Percentiles rank a stretch among this genome's conserved stretches.
Evolutionary conservation across 225 moss, liverwort and hornwort genomes (phyloP).

Genomic region (Anthoceros angustus): DNA sequence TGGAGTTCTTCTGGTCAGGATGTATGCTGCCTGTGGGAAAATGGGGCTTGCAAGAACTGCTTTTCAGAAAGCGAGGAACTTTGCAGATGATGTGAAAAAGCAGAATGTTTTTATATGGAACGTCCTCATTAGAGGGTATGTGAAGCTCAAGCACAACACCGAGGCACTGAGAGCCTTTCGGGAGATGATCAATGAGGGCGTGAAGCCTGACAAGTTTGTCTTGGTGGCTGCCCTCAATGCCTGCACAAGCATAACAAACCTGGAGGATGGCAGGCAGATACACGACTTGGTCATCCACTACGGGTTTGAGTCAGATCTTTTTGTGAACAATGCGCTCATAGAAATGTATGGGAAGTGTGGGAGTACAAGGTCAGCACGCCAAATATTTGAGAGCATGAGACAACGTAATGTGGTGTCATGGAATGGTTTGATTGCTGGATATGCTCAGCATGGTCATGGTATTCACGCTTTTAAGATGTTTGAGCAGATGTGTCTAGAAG

Average conservation of each 20-base stretch:
- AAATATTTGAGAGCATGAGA: neutral
- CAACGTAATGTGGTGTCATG: neutral
- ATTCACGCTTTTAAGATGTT: neutral
- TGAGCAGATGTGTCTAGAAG: neutral
- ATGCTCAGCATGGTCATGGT: neutral
- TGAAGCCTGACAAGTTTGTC: neutral
- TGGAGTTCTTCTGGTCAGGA: neutral
- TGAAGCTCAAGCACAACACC: neutral
- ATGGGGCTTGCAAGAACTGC: neutral
- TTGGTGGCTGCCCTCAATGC: neutral
- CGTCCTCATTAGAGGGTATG: neutral
- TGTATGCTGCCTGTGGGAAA: conserved; percentile 1
- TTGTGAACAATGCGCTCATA: neutral
- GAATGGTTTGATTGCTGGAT: neutral
- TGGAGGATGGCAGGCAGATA: neutral
- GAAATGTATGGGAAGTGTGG: neutral
- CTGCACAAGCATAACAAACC: neutral
- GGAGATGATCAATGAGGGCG: neutral
- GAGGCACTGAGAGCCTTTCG: neutral
- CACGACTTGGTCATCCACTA: neutral
- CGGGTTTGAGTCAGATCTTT: neutral
- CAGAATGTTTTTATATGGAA: neutral
- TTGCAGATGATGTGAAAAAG: neutral
- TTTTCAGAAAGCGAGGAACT: neutral
- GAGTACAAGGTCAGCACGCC: neutral